Evolutionary conservation across 2,329 filamentous ascomycete species (phyloP), one percentile per base, ranked within the genome.

Genomic region (Stemphylium vesicarium): DNA sequence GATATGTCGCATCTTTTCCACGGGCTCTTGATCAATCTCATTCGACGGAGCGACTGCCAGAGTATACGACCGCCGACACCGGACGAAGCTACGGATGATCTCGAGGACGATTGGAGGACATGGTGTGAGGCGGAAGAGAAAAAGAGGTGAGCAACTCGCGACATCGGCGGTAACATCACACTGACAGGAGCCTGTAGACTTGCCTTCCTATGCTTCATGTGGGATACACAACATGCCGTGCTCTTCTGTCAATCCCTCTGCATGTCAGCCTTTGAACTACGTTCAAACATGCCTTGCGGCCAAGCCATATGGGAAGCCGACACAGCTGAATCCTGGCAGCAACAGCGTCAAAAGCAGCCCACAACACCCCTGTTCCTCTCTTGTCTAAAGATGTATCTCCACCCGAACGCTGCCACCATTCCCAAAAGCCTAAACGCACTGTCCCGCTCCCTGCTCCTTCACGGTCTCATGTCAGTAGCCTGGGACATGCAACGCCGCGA

Each of bases 221-320:
- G 85, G 85, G 85, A 88, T 60, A 86, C 84, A 0, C 85, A 88
- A 50, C 85, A 88, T 56, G 85, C 85, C 0, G 84, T 87, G 0
- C 75, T 88, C 0, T 88, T 88, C 67, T 87, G 84, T n/a, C 85
- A 88, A 64, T 86, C 83, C 4, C 78, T 88, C 0, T 88, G 85
- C 70, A 88, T 88, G 85, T 87, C 84, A 1, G 83, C 85, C 0
- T 87, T 87, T 44, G 85, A 88, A 62, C 77, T 88, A 1, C 80
- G 84, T 0, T 79, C 84, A 0, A 77, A 79, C 2, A 68, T 88
- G 2, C 85, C 85, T 0, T 87, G 83, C 62, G 77, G 80, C 36
- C 78, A 84, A 44, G 67, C 75, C 0, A 62, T 82, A 0, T 88
- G 85, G 85, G 85, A 87, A 66, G 84, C 85, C 2, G 69, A 77